These are phyloP conservation scores for Colletotrichum truncatum DNA, from an alignment of 2,329 filamentous ascomycete genomes.

Conservation along the genomic window DNA sequence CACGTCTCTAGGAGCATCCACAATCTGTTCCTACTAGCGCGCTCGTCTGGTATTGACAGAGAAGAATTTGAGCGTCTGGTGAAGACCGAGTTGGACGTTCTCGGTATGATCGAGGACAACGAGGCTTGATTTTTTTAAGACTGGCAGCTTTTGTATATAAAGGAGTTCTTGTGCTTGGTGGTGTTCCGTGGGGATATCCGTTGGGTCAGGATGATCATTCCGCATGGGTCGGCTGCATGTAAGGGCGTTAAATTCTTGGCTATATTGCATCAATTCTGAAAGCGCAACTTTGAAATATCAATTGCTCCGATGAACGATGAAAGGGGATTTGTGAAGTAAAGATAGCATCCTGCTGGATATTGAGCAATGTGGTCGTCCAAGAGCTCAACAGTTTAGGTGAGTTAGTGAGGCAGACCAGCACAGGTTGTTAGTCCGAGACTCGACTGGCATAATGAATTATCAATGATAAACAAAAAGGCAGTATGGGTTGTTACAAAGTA, in stretches of 20 bases:
- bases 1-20: slow-evolving; percentile 82
- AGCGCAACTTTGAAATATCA: neutral
- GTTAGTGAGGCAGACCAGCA: neutral
- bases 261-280: neutral
- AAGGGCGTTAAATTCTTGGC: slow-evolving; percentile 5
- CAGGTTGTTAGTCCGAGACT: neutral
- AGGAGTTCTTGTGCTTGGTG: neutral
- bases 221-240: slow-evolving; percentile 26
- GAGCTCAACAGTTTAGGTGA: slow-evolving; percentile 7
- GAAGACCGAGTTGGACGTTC: slow-evolving; percentile 74
- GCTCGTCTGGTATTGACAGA: slow-evolving; percentile 75
- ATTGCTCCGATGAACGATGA: no score
- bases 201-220: slow-evolving; percentile 11
- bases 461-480: no score
- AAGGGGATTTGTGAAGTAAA: no score
- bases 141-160: slow-evolving; percentile 19
- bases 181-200: slow-evolving; percentile 27
- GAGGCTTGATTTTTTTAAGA: slow-evolving; percentile 29
- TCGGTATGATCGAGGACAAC: slow-evolving; percentile 74
- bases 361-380: neutral
- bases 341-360: no score
- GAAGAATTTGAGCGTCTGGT: slow-evolving; percentile 80
- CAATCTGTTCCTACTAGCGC: slow-evolving; percentile 77
- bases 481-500: no score
- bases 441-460: no score